Evolutionary conservation across 2,329 filamentous ascomycete genomes (phyloP).

Genomic region (Colletotrichum sp.): DNA sequence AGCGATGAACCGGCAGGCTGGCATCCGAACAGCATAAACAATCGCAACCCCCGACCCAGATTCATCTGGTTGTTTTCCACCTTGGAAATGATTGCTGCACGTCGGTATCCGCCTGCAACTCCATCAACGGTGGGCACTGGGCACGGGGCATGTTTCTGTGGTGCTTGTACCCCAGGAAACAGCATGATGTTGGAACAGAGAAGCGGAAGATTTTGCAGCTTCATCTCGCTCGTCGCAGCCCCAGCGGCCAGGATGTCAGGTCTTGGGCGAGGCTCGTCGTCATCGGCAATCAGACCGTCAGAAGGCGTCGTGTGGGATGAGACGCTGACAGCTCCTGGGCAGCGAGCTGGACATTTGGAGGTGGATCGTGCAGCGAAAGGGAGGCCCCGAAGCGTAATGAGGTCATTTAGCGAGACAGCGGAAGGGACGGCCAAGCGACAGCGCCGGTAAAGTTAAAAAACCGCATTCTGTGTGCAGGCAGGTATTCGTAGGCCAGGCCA

Average conservation of each 20-base stretch:
- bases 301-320: background rate
- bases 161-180: conserved; percentile 8
- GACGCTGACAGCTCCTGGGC: background rate
- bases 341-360: background rate
- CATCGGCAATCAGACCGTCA: conserved; percentile 3
- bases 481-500: background rate
- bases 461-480: background rate
- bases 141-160: background rate
- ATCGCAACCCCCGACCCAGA: background rate
- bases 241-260: background rate
- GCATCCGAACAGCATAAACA: background rate
- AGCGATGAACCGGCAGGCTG: background rate
- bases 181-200: background rate
- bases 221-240: background rate
- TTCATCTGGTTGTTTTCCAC: background rate
- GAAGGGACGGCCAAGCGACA: background rate
- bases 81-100: background rate
- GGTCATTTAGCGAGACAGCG: conserved; percentile 9
- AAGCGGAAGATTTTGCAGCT: background rate
- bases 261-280: background rate
- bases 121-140: background rate
- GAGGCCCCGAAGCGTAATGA: conserved; percentile 15
- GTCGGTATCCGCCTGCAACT: background rate
- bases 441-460: background rate
- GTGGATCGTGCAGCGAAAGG: background rate